Conservation (phyloP, 345 rosid genomes). For the Cardamine resedifolia region DNA sequence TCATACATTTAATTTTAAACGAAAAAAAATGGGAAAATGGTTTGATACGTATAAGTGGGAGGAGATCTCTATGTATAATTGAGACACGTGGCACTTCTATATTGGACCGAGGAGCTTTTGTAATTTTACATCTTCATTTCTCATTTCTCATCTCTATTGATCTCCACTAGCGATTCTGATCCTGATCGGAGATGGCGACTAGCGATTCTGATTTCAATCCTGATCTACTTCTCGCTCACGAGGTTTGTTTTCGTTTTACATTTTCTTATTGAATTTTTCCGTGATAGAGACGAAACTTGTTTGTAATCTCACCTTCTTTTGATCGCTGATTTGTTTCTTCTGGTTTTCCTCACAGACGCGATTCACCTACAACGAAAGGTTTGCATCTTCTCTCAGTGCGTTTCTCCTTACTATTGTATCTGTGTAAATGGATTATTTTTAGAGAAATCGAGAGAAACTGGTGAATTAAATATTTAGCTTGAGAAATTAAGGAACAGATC, state of each 20-base stretch:
- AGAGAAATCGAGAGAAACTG: not conserved
- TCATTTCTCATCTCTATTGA: too few species aligned
- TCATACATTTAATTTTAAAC: too few species aligned
- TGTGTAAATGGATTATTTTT: not conserved
- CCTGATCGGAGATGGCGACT: slow-evolving; percentile 43
- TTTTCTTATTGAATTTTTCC: not conserved
- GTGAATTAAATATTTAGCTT: not conserved
- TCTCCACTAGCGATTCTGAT: too few species aligned
- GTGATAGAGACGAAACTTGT: not conserved
- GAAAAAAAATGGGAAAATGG: too few species aligned
- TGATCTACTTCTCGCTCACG: slow-evolving; percentile 57
- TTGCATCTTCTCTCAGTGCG: not conserved
- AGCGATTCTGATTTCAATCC: slow-evolving; percentile 46
- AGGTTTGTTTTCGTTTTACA: slow-evolving; percentile 42
- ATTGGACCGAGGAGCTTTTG: too few species aligned
- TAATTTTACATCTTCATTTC: too few species aligned
- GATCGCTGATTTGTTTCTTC: not conserved
- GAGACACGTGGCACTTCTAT: too few species aligned
- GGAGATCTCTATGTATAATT: too few species aligned
- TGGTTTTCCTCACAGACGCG: slow-evolving; percentile 41
- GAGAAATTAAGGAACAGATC: not conserved
- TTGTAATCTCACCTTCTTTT: not conserved
- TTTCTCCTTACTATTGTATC: not conserved
- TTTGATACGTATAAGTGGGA: too few species aligned
- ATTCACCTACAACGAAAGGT: slow-evolving; percentile 67